Conservation (phyloP, 202 grass and related monocot species). For the Saccharum hybrid region DNA sequence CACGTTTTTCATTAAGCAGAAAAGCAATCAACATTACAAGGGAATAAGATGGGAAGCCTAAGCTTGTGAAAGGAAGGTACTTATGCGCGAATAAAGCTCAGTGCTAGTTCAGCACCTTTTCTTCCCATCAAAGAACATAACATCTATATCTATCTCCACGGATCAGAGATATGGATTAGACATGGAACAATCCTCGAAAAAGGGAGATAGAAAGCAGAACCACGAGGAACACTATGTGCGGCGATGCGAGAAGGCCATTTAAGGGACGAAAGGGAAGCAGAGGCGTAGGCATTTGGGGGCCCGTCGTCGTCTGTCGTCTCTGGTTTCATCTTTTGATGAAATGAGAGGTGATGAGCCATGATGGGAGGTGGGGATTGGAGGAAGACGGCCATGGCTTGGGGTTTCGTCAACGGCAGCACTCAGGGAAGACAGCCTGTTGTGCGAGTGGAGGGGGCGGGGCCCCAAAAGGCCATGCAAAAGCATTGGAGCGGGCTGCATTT, state of each 20-base stretch:
- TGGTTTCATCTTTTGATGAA: background rate
- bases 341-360: constrained; percentile 47
- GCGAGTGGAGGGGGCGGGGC: constrained; percentile 37
- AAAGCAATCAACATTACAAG: no score
- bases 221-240: constrained; percentile 10
- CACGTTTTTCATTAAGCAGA: no score
- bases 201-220: background rate
- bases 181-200: background rate
- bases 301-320: background rate
- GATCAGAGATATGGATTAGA: background rate
- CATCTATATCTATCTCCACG: background rate
- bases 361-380: constrained; percentile 23
- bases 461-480: constrained; percentile 45
- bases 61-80: background rate
- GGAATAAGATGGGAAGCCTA: no score
- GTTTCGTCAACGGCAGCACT: constrained; percentile 67
- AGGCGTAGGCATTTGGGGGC: constrained; percentile 37
- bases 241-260: background rate
- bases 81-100: background rate
- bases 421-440: constrained; percentile 37
- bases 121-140: background rate
- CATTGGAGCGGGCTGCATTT: constrained; percentile 55
- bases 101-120: background rate
- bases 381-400: constrained; percentile 20
- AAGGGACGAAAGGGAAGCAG: background rate